A percentile compares a stretch with the other conserved stretches of the same genome.
phyloP scores from a whole-genome alignment of 1,284 basidiomycete species.

The Mycena citricolor region DNA sequence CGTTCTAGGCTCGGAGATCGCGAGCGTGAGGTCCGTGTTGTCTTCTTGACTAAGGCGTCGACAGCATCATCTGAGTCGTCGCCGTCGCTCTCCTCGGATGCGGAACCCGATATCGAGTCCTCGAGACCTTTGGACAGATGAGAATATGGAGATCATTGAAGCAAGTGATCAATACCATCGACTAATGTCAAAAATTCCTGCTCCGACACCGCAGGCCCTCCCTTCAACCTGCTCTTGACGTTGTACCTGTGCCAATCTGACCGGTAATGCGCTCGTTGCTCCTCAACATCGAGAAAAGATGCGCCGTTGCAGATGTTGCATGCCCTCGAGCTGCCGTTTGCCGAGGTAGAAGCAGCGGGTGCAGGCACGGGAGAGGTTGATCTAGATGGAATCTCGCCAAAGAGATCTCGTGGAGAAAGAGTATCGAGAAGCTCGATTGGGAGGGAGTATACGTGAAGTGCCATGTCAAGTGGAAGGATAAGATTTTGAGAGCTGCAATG shows the following conservation, averaged over 20 bases:
- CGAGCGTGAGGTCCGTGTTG: slow-evolving; percentile 48
- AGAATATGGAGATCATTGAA: not conserved
- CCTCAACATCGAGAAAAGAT: slow-evolving; percentile 72
- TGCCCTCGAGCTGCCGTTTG: slow-evolving; percentile 50
- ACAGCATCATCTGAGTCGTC: slow-evolving; percentile 67
- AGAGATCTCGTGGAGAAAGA: slow-evolving; percentile 61
- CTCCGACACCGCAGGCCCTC: slow-evolving; percentile 64
- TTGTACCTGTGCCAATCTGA: slow-evolving; percentile 99
- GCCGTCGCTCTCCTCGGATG: slow-evolving; percentile 56
- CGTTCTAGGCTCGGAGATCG: slow-evolving; percentile 43
- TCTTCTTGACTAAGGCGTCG: slow-evolving; percentile 65
- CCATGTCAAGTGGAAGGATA: slow-evolving; percentile 41
- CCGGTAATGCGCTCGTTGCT: slow-evolving; percentile 86
- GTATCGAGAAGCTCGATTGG: slow-evolving; percentile 66
- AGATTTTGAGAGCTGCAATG: not conserved
- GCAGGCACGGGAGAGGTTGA: slow-evolving; percentile 34
- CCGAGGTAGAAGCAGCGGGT: slow-evolving; percentile 26
- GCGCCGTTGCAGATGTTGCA: slow-evolving; percentile 80
- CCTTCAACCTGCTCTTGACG: slow-evolving; percentile 76
- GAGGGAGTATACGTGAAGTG: slow-evolving; percentile 63
- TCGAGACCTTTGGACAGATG: slow-evolving; percentile 60
- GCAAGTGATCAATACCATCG: slow-evolving; percentile 56
- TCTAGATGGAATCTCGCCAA: slow-evolving; percentile 39
- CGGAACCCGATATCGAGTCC: slow-evolving; percentile 88
- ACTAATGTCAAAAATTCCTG: slow-evolving; percentile 74